Percentiles rank a stretch among this genome's conserved stretches.
These are phyloP conservation scores for Ophiocordyceps unilateralis DNA, from an alignment of 2,329 filamentous ascomycete species.

Conservation along the genomic window DNA sequence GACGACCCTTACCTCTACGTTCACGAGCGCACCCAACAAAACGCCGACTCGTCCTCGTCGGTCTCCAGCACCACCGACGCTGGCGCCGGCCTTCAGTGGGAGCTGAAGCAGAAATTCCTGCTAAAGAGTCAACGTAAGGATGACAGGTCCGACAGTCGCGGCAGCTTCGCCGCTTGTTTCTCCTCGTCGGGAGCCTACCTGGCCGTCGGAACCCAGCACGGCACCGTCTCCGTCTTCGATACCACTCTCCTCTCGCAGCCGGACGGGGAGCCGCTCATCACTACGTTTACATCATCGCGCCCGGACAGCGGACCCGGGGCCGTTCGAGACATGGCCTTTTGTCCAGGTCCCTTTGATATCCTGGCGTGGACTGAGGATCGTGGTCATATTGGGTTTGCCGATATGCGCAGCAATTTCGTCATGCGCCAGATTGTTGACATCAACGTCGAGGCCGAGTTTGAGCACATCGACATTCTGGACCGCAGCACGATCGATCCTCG, in stretches of 20 bases:
- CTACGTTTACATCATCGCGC: constrained; percentile 62
- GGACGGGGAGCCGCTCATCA: constrained; percentile 45
- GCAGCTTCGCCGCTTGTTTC: constrained; percentile 67
- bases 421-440: constrained; percentile 53
- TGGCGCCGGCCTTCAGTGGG: constrained; percentile 28
- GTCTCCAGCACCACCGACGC: constrained; percentile 7
- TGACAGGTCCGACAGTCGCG: constrained; percentile 37
- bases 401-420: constrained; percentile 49
- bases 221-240: constrained; percentile 61
- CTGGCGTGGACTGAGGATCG: constrained; percentile 89
- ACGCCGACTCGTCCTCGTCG: constrained; percentile 13
- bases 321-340: constrained; percentile 82
- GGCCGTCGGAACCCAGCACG: constrained; percentile 66
- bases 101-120: constrained; percentile 30
- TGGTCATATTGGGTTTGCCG: constrained; percentile 55
- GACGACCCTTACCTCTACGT: constrained; percentile 80
- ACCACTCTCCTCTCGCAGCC: constrained; percentile 27
- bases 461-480: constrained; percentile 39
- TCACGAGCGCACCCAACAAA: constrained; percentile 36
- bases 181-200: constrained; percentile 53
- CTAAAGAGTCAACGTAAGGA: constrained; percentile 39
- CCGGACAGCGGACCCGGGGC: constrained; percentile 56
- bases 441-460: constrained; percentile 37
- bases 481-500: constrained; percentile 35
- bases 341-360: constrained; percentile 75